These are phyloP conservation scores for Fimicolochytrium jonesii DNA, from an alignment of 192 early-diverging fungal species.

Conservation along the genomic window DNA sequence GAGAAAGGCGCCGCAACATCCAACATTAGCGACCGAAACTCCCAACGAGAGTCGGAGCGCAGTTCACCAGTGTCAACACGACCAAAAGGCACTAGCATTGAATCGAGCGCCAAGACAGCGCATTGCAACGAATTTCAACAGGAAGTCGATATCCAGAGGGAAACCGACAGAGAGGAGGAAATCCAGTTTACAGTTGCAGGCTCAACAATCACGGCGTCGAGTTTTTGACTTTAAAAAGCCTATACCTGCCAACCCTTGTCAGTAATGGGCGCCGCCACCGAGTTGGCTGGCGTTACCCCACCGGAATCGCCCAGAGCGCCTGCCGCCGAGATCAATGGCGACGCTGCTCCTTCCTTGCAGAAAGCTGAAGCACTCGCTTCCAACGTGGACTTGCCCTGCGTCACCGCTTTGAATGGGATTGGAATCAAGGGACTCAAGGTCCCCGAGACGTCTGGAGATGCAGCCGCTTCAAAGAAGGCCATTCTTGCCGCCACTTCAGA, in stretches of 20 bases:
- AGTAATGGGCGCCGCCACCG: background rate
- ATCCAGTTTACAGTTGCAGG: too few species aligned
- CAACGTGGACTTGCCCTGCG: conserved; percentile 1
- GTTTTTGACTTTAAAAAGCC: background rate
- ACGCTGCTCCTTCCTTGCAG: background rate
- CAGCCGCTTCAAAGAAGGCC: conserved; percentile 1
- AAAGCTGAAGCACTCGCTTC: background rate
- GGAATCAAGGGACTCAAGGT: conserved; percentile 15
- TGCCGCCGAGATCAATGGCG: background rate
- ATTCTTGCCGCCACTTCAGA: background rate
- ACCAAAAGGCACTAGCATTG: too few species aligned
- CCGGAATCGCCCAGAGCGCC: background rate
- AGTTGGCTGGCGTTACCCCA: background rate
- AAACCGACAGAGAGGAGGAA: too few species aligned
- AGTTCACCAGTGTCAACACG: too few species aligned
- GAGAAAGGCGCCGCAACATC: too few species aligned
- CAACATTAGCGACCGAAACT: too few species aligned
- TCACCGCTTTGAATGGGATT: conserved; percentile 8
- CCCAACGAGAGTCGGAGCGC: too few species aligned
- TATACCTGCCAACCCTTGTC: background rate
- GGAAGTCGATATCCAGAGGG: too few species aligned
- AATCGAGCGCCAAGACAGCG: too few species aligned
- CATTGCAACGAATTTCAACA: too few species aligned
- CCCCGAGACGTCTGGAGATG: background rate
- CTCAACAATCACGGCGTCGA: too few species aligned